These are phyloP conservation scores for Tetratostichococcus sp. DNA, from an alignment of 139 green algal species.

Conservation along the genomic window DNA sequence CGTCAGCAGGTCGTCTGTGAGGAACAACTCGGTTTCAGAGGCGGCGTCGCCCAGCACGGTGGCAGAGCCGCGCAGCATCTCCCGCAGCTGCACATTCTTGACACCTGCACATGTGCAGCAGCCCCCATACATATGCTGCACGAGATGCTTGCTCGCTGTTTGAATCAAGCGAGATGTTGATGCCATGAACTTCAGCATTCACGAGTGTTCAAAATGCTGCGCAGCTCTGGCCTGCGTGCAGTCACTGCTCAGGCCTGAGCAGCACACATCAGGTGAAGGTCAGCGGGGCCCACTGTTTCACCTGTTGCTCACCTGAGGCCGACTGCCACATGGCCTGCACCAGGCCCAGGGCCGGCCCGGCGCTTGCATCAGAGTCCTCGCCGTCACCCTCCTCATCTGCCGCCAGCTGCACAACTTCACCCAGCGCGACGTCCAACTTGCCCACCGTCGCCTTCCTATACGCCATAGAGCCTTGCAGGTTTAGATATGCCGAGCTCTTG, in stretches of 20 bases:
- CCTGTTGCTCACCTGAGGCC: not conserved
- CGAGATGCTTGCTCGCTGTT: no score
- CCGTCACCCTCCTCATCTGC: slow-evolving; percentile 25
- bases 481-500: no score
- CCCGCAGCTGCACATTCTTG: slow-evolving; percentile 60
- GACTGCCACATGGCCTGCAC: slow-evolving; percentile 71
- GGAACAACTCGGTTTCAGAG: slow-evolving; percentile 74
- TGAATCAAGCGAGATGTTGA: no score
- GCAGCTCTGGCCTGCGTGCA: no score
- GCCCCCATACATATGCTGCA: not conserved
- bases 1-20: slow-evolving; percentile 41
- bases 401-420: slow-evolving; percentile 43
- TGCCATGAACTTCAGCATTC: no score
- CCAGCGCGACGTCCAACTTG: slow-evolving; percentile 32
- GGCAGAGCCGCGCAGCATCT: slow-evolving; percentile 63
- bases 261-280: no score
- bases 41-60: slow-evolving; percentile 89
- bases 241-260: no score
- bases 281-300: no score
- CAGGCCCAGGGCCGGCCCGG: slow-evolving; percentile 40
- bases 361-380: slow-evolving; percentile 4
- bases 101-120: slow-evolving; percentile 3
- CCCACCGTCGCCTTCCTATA: slow-evolving; percentile 40
- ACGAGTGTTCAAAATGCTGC: no score
- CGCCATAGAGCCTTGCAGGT: no score